A percentile compares a stretch with the other conserved stretches of the same genome.
Evolutionary conservation across 2,329 filamentous ascomycete genomes (phyloP).

Genomic region (Trichoderma atroviride): DNA sequence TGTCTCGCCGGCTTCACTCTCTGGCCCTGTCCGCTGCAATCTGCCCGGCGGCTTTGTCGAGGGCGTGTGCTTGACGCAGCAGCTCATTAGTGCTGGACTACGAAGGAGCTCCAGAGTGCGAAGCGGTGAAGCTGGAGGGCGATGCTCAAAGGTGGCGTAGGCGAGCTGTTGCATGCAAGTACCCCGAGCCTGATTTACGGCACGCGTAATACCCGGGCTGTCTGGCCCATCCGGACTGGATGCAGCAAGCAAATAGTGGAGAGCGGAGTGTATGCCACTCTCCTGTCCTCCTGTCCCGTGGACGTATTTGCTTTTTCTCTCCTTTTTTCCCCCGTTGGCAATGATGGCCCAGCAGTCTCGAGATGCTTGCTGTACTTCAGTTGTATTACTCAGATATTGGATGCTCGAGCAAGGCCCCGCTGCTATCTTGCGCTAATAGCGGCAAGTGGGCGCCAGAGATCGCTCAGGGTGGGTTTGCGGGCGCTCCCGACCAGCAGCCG

Average conservation of each 20-base stretch:
- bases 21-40: not conserved
- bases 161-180: not conserved
- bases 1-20: not conserved
- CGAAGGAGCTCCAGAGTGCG: not conserved
- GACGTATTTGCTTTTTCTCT: not conserved
- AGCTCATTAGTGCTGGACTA: no score
- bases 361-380: no score
- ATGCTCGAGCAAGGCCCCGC: not conserved
- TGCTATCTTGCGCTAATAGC: not conserved
- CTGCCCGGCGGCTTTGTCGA: not conserved
- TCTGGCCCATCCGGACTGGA: not conserved
- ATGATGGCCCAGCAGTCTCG: not conserved
- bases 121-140: not conserved
- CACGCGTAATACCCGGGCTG: not conserved
- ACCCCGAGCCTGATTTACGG: not conserved
- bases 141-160: not conserved
- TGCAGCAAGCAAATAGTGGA: not conserved
- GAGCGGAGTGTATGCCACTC: rapidly evolving
- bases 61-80: not conserved
- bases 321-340: not conserved
- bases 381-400: not conserved
- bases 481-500: not conserved
- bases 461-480: not conserved
- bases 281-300: not conserved
- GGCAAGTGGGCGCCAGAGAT: not conserved